Base-by-base conservation (phyloP, 495 filamentous ascomycete species). In the Niebla homalea region DNA sequence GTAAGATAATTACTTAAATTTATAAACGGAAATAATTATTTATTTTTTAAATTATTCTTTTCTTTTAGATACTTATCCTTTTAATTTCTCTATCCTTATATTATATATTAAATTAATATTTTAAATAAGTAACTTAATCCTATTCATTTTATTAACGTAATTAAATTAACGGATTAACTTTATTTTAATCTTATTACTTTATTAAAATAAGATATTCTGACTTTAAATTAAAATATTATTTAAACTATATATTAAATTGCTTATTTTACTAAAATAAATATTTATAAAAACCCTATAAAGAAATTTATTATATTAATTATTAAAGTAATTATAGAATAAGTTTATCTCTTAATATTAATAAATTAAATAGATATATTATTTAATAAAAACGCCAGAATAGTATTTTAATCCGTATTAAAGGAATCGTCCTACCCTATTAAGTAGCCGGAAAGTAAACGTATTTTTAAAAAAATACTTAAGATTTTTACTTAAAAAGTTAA, bases 391-490 rank as follows among this genome's bases (percentile, higher is more conserved):
- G 5, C 8, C 12, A 20, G 5, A 25, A 22, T 22, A 46, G 18
- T 25, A 6, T 25, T 20, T 46, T 46, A 46, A 25, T 22, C 8
- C 8, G 36, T 3, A 20, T 10, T 5, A 21, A 20, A 11, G 48
- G 8, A 11, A 26, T 19, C 10, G n/a, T 38, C n/a, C 48, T 12
- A n/a, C 43, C 35, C 41, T 53, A 53, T 16, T 43, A 7, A 19
- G 48, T 44, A 1, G 20, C 15, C 18, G 2, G 3, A 1, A 53
- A 48, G 0, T 19, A n/a, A n/a, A n/a, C 18, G 4, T 41, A 53
- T 16, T 29, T 53, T 16, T 53, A 48, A 38, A 32, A 53, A 10
- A 11, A 22, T 35, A 48, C 32, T n/a, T n/a, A n/a, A n/a, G n/a
- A n/a, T n/a, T n/a, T n/a, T n/a, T n/a, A n/a, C n/a, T n/a, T n/a